Conservation (phyloP, 2,329 filamentous ascomycete genomes). For the Paramyrothecium sp. region DNA sequence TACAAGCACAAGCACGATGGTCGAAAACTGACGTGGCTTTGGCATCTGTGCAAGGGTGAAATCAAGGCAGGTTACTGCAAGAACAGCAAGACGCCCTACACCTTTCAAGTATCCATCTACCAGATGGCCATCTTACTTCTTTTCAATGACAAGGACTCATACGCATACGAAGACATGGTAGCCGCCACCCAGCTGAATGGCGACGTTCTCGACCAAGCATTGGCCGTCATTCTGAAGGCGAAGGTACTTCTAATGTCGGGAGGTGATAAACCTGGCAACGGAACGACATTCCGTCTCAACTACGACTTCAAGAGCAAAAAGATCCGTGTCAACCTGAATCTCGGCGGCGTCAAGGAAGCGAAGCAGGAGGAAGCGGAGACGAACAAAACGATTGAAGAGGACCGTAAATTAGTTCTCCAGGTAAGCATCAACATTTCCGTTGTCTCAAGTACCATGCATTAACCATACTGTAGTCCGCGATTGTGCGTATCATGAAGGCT, state of each 20-base stretch:
- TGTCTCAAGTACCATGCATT: background rate
- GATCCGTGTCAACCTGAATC: slow-evolving; percentile 93
- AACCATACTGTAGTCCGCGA: slow-evolving; percentile 70
- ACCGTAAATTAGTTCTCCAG: slow-evolving; percentile 94
- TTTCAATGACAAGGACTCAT: slow-evolving; percentile 87
- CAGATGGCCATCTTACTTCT: slow-evolving; percentile 95
- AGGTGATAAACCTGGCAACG: slow-evolving; percentile 69
- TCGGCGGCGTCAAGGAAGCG: slow-evolving; percentile 90
- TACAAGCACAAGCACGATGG: slow-evolving; percentile 97
- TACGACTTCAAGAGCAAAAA: slow-evolving; percentile 98
- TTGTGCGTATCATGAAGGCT: slow-evolving; percentile 99
- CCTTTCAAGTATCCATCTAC: slow-evolving; percentile 95
- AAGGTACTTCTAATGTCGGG: slow-evolving; percentile 78
- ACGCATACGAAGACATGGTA: slow-evolving; percentile 85
- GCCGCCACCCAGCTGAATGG: slow-evolving; percentile 75
- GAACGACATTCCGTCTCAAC: slow-evolving; percentile 82
- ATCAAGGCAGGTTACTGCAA: slow-evolving; percentile 92
- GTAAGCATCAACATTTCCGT: slow-evolving; percentile 50
- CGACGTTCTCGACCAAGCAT: slow-evolving; percentile 82
- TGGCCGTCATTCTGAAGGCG: slow-evolving; percentile 87
- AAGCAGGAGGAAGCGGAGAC: slow-evolving; percentile 97
- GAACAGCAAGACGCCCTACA: slow-evolving; percentile 85
- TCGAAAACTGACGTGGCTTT: slow-evolving; percentile 95
- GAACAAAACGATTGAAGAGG: slow-evolving; percentile 99
- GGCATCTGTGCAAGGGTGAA: slow-evolving; percentile 98